These are phyloP conservation scores for Aspergillus diversus DNA, from an alignment of 495 filamentous ascomycete species.

Conservation along the genomic window DNA sequence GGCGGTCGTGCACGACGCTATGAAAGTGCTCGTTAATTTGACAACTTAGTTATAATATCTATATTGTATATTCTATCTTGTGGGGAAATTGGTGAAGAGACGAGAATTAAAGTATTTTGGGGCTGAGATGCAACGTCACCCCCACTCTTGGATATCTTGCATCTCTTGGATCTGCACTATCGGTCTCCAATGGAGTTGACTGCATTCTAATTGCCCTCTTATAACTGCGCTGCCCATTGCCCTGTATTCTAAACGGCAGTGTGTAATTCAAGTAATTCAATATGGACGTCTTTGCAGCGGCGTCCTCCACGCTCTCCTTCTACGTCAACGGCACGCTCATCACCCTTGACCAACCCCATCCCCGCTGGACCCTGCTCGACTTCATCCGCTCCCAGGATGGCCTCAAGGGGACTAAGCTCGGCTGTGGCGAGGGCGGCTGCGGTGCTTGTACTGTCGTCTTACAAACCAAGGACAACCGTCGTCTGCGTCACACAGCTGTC, in stretches of 20 bases:
- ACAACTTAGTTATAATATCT: neutral
- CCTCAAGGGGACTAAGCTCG: constrained; percentile 60
- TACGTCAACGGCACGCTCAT: constrained; percentile 37
- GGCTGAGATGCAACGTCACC: constrained; percentile 5
- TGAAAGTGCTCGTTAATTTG: constrained; percentile 49
- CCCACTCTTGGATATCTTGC: constrained; percentile 1
- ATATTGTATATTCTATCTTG: too few species aligned
- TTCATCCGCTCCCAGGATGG: constrained; percentile 50
- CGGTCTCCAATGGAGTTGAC: too few species aligned
- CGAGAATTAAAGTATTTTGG: too few species aligned
- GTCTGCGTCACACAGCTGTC: constrained; percentile 84
- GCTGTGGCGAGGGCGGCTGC: constrained; percentile 93
- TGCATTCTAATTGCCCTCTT: too few species aligned
- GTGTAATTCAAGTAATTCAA: neutral
- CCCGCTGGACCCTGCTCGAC: constrained; percentile 48
- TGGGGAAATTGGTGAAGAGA: too few species aligned
- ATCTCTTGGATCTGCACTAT: too few species aligned
- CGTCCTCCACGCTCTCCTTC: constrained; percentile 30
- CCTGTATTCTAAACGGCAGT: neutral
- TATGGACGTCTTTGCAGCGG: neutral
- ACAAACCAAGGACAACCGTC: constrained; percentile 29
- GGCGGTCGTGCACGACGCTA: constrained; percentile 60
- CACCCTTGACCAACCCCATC: constrained; percentile 29
- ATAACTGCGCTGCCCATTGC: constrained; percentile 22
- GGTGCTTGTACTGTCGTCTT: constrained; percentile 93